phyloP scores from a whole-genome alignment of 306 rosid genomes.

The Sindora glabra region DNA sequence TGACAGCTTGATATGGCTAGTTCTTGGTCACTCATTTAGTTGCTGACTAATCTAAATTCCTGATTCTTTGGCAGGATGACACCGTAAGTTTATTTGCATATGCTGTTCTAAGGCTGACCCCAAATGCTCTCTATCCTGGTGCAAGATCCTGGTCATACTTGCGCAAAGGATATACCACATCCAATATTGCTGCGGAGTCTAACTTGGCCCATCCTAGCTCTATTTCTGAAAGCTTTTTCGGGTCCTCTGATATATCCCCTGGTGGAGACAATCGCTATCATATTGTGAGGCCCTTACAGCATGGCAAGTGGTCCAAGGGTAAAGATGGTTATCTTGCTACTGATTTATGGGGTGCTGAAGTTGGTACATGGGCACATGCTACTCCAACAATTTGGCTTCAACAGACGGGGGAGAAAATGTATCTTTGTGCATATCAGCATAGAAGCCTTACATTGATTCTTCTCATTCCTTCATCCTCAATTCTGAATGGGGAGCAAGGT shows the following conservation, averaged over 20 bases:
- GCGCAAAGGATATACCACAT: slow-evolving; percentile 57
- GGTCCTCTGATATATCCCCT: slow-evolving; percentile 31
- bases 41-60: slow-evolving; percentile 8
- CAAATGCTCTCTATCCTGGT: slow-evolving; percentile 73
- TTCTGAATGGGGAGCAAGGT: slow-evolving; percentile 77
- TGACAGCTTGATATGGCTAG: slow-evolving; percentile 5
- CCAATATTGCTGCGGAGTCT: slow-evolving; percentile 41
- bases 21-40: slow-evolving; percentile 12
- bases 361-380: slow-evolving; percentile 44
- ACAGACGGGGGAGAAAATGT: slow-evolving; percentile 79
- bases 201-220: slow-evolving; percentile 37
- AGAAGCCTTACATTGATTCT: slow-evolving; percentile 75
- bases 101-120: slow-evolving; percentile 90
- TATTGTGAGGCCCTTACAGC: slow-evolving; percentile 71
- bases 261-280: slow-evolving; percentile 35
- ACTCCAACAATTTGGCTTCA: slow-evolving; percentile 72
- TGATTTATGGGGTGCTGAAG: slow-evolving; percentile 90
- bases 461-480: slow-evolving; percentile 68
- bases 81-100: slow-evolving; percentile 81
- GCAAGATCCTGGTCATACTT: slow-evolving; percentile 88
- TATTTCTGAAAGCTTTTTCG: slow-evolving; percentile 45
- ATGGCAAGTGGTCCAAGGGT: slow-evolving; percentile 85
- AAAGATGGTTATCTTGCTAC: slow-evolving; percentile 86
- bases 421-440: slow-evolving; percentile 77
- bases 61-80: slow-evolving; percentile 61